A percentile compares a stretch with the other conserved stretches of the same genome.
Conservation (phyloP, 2,329 filamentous ascomycete species). For the Colletotrichum tanaceti region DNA sequence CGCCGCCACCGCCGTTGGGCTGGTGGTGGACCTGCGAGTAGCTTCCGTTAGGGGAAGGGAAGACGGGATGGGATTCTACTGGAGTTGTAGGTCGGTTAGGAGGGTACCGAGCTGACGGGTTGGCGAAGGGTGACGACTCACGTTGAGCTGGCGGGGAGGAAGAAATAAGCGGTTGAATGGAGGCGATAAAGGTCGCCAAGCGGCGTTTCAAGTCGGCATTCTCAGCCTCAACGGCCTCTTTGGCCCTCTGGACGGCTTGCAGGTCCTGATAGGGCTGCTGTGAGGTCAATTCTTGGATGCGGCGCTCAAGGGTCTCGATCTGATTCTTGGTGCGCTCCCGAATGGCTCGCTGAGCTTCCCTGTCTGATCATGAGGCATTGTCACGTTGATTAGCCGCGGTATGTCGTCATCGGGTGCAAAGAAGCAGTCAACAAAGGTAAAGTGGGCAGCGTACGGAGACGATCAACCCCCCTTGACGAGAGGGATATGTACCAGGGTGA, state of each 20-base stretch:
- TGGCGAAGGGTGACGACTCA: slow-evolving; percentile 14
- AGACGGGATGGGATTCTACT: slow-evolving; percentile 45
- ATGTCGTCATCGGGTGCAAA: slow-evolving; percentile 14
- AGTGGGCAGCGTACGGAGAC: background rate
- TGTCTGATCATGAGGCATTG: slow-evolving; percentile 63
- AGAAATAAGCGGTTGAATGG: slow-evolving; percentile 69
- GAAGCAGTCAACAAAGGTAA: background rate
- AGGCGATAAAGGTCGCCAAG: slow-evolving; percentile 72
- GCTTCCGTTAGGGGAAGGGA: slow-evolving; percentile 47
- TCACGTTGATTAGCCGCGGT: slow-evolving; percentile 15
- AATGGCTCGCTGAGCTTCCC: slow-evolving; percentile 87
- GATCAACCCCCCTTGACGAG: background rate
- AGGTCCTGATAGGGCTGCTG: slow-evolving; percentile 88
- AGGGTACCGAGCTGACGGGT: slow-evolving; percentile 8
- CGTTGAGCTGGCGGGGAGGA: slow-evolving; percentile 43
- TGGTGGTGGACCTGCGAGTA: slow-evolving; percentile 38
- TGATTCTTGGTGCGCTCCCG: slow-evolving; percentile 83
- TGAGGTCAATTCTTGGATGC: slow-evolving; percentile 79
- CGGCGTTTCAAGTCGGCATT: slow-evolving; percentile 81
- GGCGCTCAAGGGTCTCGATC: slow-evolving; percentile 78
- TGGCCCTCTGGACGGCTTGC: slow-evolving; percentile 78
- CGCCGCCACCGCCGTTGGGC: slow-evolving; percentile 44
- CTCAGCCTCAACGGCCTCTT: slow-evolving; percentile 81
- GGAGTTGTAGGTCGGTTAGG: slow-evolving; percentile 40
- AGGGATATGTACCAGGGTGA: background rate